phyloP scores from a whole-genome alignment of 768 basidiomycete species.

The Mycena filopes region DNA sequence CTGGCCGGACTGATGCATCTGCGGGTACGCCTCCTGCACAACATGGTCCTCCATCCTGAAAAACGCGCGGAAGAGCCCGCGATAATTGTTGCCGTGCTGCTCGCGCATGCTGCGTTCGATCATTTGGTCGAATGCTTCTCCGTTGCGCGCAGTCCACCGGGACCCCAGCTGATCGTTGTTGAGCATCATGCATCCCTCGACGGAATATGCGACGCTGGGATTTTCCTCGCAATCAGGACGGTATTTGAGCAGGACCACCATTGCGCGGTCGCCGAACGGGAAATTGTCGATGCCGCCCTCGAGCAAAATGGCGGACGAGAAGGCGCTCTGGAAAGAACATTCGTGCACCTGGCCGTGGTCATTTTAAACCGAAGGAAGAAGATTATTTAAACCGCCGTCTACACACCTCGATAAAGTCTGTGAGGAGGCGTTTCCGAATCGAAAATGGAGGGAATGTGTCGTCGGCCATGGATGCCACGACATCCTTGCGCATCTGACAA shows the following conservation, averaged over 20 bases:
- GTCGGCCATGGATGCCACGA: constrained; percentile 5
- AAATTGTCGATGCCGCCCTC: constrained; percentile 25
- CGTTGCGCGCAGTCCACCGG: too few relatives aligned
- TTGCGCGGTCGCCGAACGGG: background rate
- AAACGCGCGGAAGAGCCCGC: constrained; percentile 13
- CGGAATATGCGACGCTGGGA: constrained; percentile 18
- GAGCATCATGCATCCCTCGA: background rate
- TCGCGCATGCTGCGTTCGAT: background rate
- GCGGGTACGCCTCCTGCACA: constrained; percentile 18
- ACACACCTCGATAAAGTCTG: constrained; percentile 32
- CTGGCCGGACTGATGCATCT: background rate
- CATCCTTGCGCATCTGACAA: constrained; percentile 18
- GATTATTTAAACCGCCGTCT: too few relatives aligned
- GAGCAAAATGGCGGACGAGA: constrained; percentile 13
- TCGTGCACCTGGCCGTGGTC: constrained; percentile 13
- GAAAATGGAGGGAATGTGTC: constrained; percentile 9
- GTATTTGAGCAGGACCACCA: constrained; percentile 14
- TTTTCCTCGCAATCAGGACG: constrained; percentile 25
- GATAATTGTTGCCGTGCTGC: background rate
- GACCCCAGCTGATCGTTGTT: background rate
- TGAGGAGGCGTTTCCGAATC: constrained; percentile 21
- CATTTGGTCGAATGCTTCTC: background rate
- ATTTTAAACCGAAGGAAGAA: background rate
- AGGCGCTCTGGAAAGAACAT: constrained; percentile 15
- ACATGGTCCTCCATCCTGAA: constrained; percentile 25